Conservation (phyloP, 495 filamentous ascomycete genomes). For the Aspergillus sparsus region DNA sequence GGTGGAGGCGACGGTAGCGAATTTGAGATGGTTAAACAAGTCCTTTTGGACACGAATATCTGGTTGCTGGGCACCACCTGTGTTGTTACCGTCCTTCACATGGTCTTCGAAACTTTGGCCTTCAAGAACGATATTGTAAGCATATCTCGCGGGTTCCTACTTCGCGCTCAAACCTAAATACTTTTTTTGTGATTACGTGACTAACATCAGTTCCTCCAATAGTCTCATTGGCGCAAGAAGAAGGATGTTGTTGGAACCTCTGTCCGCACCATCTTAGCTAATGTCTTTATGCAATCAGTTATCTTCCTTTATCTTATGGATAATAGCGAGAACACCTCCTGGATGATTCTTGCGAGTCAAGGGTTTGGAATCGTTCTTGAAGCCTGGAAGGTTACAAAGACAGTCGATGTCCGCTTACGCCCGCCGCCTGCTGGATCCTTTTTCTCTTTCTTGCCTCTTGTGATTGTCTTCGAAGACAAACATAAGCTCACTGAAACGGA, state of each 20-base stretch:
- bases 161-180: not conserved
- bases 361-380: conserved; percentile 92
- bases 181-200: not conserved
- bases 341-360: conserved; percentile 97
- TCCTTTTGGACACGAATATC: conserved; percentile 91
- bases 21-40: conserved; percentile 93
- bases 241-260: conserved; percentile 97
- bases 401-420: conserved; percentile 85
- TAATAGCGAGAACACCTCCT: conserved; percentile 94
- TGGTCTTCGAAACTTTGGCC: conserved; percentile 92
- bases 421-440: conserved; percentile 60
- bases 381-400: conserved; percentile 98
- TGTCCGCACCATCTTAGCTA: conserved; percentile 92
- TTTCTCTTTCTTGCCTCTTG: conserved; percentile 78
- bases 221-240: conserved; percentile 96
- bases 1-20: conserved; percentile 75
- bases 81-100: conserved; percentile 84
- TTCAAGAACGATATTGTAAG: conserved; percentile 93
- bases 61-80: conserved; percentile 84
- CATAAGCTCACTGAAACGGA: conserved; percentile 93
- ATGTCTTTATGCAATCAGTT: conserved; percentile 95
- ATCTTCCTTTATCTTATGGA: conserved; percentile 99
- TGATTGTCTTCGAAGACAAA: conserved; percentile 91
- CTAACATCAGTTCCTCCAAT: conserved; percentile 22
- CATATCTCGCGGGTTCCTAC: not conserved